phyloP scores from a whole-genome alignment of 1,284 basidiomycete species.

The Xerocomus amazonicus region DNA sequence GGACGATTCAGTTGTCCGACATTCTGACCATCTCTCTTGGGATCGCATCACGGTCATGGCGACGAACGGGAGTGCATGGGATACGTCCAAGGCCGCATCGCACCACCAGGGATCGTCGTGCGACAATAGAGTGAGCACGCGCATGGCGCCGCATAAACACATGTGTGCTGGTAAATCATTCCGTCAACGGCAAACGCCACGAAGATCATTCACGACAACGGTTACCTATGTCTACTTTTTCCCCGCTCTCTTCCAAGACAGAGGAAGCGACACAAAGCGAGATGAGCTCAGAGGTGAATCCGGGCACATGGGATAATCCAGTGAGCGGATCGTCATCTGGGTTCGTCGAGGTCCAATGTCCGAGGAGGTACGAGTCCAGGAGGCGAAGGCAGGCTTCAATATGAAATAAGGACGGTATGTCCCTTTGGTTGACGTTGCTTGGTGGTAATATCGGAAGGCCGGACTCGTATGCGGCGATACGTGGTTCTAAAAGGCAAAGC shows the following conservation, averaged over 20 bases:
- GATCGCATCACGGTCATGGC: slow-evolving; percentile 43
- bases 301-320: slow-evolving; percentile 22
- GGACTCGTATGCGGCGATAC: slow-evolving; percentile 39
- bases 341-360: slow-evolving; percentile 42
- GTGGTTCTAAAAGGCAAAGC: slow-evolving; percentile 37
- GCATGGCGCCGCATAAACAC: slow-evolving; percentile 55
- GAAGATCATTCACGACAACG: neutral
- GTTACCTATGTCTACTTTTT: slow-evolving; percentile 16
- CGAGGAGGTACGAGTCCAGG: slow-evolving; percentile 59
- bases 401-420: slow-evolving; percentile 42
- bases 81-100: slow-evolving; percentile 41
- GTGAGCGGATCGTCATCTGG: slow-evolving; percentile 16
- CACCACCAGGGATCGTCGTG: slow-evolving; percentile 59
- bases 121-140: slow-evolving; percentile 66
- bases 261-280: slow-evolving; percentile 44
- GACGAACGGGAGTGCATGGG: slow-evolving; percentile 44
- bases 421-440: slow-evolving; percentile 13
- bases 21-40: slow-evolving; percentile 29
- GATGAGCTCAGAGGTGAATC: slow-evolving; percentile 46
- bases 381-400: slow-evolving; percentile 56
- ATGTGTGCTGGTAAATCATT: slow-evolving; percentile 33
- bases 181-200: neutral
- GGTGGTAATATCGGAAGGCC: slow-evolving; percentile 37
- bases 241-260: slow-evolving; percentile 26
- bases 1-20: slow-evolving; percentile 4